Evolutionary conservation across 2,329 filamentous ascomycete species (phyloP), one percentile per base, ranked within the genome.

Genomic region (Volutella citrinella): DNA sequence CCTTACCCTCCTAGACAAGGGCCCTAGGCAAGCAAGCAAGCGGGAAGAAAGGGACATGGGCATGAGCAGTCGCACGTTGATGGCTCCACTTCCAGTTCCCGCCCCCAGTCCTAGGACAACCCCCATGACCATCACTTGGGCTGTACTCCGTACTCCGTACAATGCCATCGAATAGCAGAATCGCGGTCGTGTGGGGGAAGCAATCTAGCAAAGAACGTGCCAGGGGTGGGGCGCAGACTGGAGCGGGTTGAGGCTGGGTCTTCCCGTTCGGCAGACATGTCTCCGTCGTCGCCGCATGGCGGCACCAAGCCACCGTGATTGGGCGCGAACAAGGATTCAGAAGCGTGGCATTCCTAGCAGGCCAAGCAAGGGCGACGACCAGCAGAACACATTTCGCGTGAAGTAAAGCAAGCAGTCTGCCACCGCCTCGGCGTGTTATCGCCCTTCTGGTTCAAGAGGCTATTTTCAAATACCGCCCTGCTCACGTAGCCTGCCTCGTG

Each of bases 211-310:
- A 48, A 38, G 40, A 52, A 41, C 46, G 30, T 36, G 35, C 19
- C 29, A 31, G 49, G 45, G 49, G 49, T 46, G 31, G 28, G 28
- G 24, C 19, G 43, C 36, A 43, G 36, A 33, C 33, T 41, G 38
- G 29, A 38, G 41, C 38, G 38, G 47, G 42, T 49, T 43, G 42
- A 44, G 42, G 35, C 44, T 50, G 50, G 50, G 46, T 41, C 50
- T 45, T 48, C 44, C 48, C 48, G 46, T 45, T 33, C 42, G 48
- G 43, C 47, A 52, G 45, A 52, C 44, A 35, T 47, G 48, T 54
- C 54, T 54, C 46, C 37, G 42, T 51, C 54, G 48, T 52, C 51
- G 51, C 51, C 51, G 51, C 50, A 54, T 54, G 36, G 41, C 33
- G 37, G 33, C 28, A 34, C 29, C 17, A 36, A 19, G 17, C 19